Conservation (phyloP, 805 yeast species). For the Cyberlindnera xylosilytica region DNA sequence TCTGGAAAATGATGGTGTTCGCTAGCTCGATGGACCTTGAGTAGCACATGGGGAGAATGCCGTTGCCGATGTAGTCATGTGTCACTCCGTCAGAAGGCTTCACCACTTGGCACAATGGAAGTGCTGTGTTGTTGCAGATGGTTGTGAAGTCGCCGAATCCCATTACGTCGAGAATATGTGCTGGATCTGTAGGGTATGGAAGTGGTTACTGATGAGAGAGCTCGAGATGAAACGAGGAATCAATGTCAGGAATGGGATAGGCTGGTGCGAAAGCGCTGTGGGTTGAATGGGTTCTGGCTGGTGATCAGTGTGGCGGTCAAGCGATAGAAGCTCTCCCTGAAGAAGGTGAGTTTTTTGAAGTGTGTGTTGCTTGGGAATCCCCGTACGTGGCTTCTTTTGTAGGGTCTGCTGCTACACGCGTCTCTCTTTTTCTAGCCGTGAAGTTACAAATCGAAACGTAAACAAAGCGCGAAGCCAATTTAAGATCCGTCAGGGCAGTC, state of each 20-base stretch:
- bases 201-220: too few relatives aligned
- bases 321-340: too few relatives aligned
- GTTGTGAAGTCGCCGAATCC: conserved; percentile 59
- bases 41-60: conserved; percentile 76
- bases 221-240: too few relatives aligned
- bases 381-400: too few relatives aligned
- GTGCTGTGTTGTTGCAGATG: conserved; percentile 64
- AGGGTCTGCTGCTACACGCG: not conserved
- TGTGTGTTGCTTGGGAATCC: too few relatives aligned
- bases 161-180: too few relatives aligned
- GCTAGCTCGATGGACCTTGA: conserved; percentile 85
- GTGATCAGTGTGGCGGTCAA: not conserved
- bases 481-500: conserved; percentile 2
- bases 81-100: conserved; percentile 41
- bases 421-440: not conserved
- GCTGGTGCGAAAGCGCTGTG: not conserved
- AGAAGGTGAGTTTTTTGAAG: too few relatives aligned
- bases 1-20: conserved; percentile 85
- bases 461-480: conserved; percentile 9
- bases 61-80: conserved; percentile 40
- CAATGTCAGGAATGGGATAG: too few relatives aligned
- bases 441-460: conserved; percentile 15
- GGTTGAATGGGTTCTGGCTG: not conserved
- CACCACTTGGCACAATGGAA: conserved; percentile 79
- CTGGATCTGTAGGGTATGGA: not conserved